A percentile compares a stretch with the other conserved stretches of the same genome.
Evolutionary conservation across 2,329 filamentous ascomycete species (phyloP).

Genomic region (Chaetomium strumarium): DNA sequence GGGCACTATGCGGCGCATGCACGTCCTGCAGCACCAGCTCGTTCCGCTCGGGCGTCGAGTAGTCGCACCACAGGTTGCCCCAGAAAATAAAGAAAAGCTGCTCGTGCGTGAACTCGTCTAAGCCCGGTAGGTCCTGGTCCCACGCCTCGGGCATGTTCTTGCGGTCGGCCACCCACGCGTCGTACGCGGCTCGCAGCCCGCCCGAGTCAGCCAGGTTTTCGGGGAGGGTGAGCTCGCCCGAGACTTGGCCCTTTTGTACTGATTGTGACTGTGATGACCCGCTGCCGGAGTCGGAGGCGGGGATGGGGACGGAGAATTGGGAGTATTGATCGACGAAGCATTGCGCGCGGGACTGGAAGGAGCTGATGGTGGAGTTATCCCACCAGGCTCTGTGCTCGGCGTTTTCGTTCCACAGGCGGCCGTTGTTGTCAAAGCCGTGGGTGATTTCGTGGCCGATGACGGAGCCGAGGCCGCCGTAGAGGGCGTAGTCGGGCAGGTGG

Average conservation of each 20-base stretch:
- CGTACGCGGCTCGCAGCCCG: conserved; percentile 56
- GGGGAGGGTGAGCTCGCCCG: conserved; percentile 57
- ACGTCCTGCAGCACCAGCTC: conserved; percentile 54
- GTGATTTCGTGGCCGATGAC: conserved; percentile 32
- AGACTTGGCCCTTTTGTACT: conserved; percentile 52
- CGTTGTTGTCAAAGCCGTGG: conserved; percentile 63
- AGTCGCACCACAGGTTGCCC: conserved; percentile 61
- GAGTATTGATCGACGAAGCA: conserved; percentile 65
- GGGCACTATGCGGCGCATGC: conserved; percentile 58
- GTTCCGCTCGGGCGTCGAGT: conserved; percentile 52
- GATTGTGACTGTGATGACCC: too few relatives aligned
- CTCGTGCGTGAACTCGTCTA: conserved; percentile 58
- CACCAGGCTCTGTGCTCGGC: conserved; percentile 64
- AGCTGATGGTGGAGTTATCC: conserved; percentile 52
- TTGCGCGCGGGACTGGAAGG: conserved; percentile 52
- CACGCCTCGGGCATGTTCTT: conserved; percentile 35
- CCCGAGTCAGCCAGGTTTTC: conserved; percentile 70
- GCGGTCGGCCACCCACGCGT: conserved; percentile 55
- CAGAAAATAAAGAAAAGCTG: conserved; percentile 66
- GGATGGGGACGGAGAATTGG: conserved; percentile 52
- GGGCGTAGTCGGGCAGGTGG: conserved; percentile 56
- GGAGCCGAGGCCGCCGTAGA: conserved; percentile 56
- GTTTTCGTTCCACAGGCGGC: conserved; percentile 58
- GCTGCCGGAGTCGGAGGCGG: too few relatives aligned
- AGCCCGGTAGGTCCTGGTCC: conserved; percentile 51